Base-by-base conservation (phyloP, 2,329 filamentous ascomycete species). In the Drechslerella coelobrocha region DNA sequence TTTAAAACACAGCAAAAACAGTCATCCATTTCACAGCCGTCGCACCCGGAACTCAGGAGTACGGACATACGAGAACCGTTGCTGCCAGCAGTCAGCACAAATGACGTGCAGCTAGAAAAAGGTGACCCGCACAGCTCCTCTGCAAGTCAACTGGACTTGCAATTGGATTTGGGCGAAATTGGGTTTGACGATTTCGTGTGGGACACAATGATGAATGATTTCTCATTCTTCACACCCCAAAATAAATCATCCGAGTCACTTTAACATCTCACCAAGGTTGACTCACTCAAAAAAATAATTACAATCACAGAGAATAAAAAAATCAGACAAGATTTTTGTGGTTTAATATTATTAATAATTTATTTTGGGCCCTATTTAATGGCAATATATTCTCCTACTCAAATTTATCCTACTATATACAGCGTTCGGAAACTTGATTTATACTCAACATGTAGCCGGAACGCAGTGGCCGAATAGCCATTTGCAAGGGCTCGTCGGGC, bases 121-220 rank as follows among this genome's bases (percentile, higher is more conserved):
- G 48, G 48, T 52, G 48, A 52, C 24, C 48, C 26, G 23, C 48
- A 52, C 24, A 52, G 48, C 34, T 52, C 48, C 34, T 52, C 48
- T 52, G 48, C 23, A 31, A 52, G 48, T 52, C 48, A 52, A 52
- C 4, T 29, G 48, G 48, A 52, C 48, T 52, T 52, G 48, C 48
- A 52, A 52, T 52, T 52, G 9, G 48, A 52, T 52, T 52, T 52
- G 23, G 23, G 24, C 34, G 48, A 52, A 31, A 23, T 27, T 52
- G 48, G 19, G 19, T 52, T 52, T 52, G 48, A 29, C 48, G 48
- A 52, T 3, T 52, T 52, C 48, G 48, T 52, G 24, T 52, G 48
- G 48, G n/a, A 52, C 48, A 52, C 48, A n/a, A 52, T 52, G 48
- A 52, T 52, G 48, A 52, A 31, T 31, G 48, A 52, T 52, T 52